These are phyloP conservation scores for Epichloe festucae DNA, from an alignment of 2,329 filamentous ascomycete genomes.

Conservation along the genomic window DNA sequence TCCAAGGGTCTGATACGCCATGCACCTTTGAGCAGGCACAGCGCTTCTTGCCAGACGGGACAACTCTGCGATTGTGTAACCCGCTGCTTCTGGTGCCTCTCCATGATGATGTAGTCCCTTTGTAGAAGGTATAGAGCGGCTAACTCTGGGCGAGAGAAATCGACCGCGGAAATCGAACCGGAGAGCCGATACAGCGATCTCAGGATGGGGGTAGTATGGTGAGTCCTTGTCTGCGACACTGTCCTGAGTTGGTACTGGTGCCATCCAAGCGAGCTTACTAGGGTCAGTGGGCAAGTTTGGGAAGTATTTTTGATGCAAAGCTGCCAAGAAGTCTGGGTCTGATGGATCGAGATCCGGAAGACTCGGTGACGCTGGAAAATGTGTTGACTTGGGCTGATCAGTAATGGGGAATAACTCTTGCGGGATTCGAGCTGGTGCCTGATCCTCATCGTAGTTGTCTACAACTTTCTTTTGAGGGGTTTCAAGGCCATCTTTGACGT, in stretches of 20 bases:
- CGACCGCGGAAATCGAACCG: conserved; percentile 81
- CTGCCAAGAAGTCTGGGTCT: conserved; percentile 69
- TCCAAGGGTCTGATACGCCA: conserved; percentile 85
- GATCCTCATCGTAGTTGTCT: conserved; percentile 28
- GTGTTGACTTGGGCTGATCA: conserved; percentile 31
- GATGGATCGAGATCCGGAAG: conserved; percentile 68
- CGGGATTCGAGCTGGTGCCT: conserved; percentile 27
- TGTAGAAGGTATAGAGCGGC: conserved; percentile 60
- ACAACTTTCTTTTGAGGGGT: conserved; percentile 15
- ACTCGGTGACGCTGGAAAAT: conserved; percentile 45
- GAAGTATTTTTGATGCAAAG: conserved; percentile 88
- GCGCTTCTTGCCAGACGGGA: conserved; percentile 67
- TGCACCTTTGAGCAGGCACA: conserved; percentile 75
- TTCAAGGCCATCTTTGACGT: background rate
- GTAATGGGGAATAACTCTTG: conserved; percentile 30
- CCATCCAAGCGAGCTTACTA: conserved; percentile 81
- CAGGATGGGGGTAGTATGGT: conserved; percentile 69
- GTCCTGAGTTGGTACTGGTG: conserved; percentile 51
- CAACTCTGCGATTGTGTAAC: conserved; percentile 84
- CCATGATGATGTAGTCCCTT: conserved; percentile 88
- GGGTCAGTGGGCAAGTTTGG: conserved; percentile 77
- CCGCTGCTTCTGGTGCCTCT: conserved; percentile 81
- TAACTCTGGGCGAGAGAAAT: conserved; percentile 63
- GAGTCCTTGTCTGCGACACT: conserved; percentile 55
- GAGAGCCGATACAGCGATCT: conserved; percentile 61